Evolutionary conservation across 805 yeast species (phyloP).

Genomic region (Lachancea fermentati): DNA sequence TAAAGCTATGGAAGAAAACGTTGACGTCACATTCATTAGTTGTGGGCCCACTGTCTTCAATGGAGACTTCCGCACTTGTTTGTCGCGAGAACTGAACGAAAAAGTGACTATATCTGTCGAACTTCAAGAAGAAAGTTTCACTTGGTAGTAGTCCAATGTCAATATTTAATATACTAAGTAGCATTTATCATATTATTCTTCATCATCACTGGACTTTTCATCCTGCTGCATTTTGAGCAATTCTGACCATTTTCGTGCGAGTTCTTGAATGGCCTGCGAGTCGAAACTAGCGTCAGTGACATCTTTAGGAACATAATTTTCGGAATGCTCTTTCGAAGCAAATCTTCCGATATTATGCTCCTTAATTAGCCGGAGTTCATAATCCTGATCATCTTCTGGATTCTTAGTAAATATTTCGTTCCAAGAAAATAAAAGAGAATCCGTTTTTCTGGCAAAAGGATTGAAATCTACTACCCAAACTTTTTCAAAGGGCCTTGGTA

Average conservation of each 20-base stretch:
- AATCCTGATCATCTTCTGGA: constrained; percentile 25
- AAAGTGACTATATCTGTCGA: constrained; percentile 27
- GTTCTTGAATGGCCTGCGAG: constrained; percentile 61
- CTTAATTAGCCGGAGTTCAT: constrained; percentile 60
- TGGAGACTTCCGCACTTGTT: constrained; percentile 48
- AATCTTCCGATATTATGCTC: constrained; percentile 69
- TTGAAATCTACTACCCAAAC: constrained; percentile 79
- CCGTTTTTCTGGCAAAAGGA: constrained; percentile 76
- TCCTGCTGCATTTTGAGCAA: constrained; percentile 27
- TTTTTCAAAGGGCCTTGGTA: constrained; percentile 66
- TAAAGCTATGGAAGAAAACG: constrained; percentile 30
- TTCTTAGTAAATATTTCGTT: constrained; percentile 50
- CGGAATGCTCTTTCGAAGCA: constrained; percentile 77
- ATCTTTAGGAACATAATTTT: constrained; percentile 88
- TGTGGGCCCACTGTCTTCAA: constrained; percentile 62
- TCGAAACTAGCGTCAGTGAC: constrained; percentile 77
- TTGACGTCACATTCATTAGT: constrained; percentile 47
- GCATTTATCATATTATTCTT: not conserved
- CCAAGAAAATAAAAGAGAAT: constrained; percentile 78
- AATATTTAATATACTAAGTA: not conserved
- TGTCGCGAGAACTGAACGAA: constrained; percentile 35
- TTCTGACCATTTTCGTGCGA: constrained; percentile 56
- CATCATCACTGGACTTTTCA: constrained; percentile 15
- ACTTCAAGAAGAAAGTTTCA: constrained; percentile 32
- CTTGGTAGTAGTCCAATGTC: constrained; percentile 17